Evolutionary conservation across 176 grass and related monocot genomes (phyloP).

Genomic region (Ampelocalamus luodianensis): DNA sequence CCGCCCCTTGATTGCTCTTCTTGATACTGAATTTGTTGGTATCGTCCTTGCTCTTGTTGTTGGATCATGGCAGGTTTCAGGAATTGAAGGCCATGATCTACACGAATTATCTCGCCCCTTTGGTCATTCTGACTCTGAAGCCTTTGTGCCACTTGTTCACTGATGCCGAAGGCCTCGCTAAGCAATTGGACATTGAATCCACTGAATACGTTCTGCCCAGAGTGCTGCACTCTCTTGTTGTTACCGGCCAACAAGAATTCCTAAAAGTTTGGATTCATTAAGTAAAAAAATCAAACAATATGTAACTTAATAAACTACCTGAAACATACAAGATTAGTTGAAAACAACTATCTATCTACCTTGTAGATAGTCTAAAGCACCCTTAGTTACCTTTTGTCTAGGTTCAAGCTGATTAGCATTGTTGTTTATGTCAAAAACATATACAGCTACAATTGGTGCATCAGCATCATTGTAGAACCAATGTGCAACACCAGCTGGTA

Average conservation of each 20-base stretch:
- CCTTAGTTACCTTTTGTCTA: not conserved
- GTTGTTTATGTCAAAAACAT: slow-evolving; percentile 4
- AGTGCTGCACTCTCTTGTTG: slow-evolving; percentile 15
- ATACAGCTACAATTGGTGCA: slow-evolving; percentile 28
- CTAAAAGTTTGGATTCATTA: slow-evolving; percentile 11
- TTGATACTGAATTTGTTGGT: not conserved
- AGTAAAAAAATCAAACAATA: not conserved
- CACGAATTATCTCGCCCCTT: slow-evolving; percentile 48
- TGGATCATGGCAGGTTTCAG: not conserved
- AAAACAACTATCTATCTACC: not conserved
- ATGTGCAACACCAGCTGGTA: slow-evolving; percentile 25
- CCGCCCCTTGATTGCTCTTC: not conserved
- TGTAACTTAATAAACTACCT: not conserved
- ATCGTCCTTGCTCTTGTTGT: not conserved
- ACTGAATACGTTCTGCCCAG: slow-evolving; percentile 20
- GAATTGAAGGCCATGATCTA: slow-evolving; percentile 33
- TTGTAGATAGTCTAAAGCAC: not conserved
- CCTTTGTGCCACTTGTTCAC: slow-evolving; percentile 7
- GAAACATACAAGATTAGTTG: not conserved
- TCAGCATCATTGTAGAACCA: slow-evolving; percentile 58
- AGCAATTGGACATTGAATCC: slow-evolving; percentile 42
- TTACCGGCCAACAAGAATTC: slow-evolving; percentile 54
- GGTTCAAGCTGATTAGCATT: slow-evolving; percentile 7
- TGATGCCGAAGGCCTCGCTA: slow-evolving; percentile 28
- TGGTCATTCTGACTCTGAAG: slow-evolving; percentile 46